A percentile compares a stretch with the other conserved stretches of the same genome.
phyloP scores from a whole-genome alignment of 2,329 filamentous ascomycete species.

The Fusarium poae region DNA sequence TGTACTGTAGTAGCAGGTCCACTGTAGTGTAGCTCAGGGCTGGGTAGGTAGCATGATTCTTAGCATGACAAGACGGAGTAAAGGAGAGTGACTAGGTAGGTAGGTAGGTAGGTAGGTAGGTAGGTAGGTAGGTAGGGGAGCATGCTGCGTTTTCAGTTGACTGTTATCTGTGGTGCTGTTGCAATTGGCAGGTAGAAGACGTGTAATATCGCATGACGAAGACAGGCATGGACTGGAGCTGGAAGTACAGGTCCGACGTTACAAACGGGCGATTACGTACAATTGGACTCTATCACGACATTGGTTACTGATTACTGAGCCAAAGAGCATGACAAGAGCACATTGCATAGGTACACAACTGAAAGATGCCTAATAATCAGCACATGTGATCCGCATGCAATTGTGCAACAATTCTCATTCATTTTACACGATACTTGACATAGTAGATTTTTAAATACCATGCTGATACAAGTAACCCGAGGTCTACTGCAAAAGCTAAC shows the following conservation, averaged over 20 bases:
- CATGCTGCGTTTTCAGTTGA: slow-evolving; percentile 14
- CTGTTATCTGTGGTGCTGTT: slow-evolving; percentile 29
- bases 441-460: slow-evolving; percentile 21
- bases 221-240: slow-evolving; percentile 6
- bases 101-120: no score
- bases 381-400: slow-evolving; percentile 32
- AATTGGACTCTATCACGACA: slow-evolving; percentile 27
- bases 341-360: background rate
- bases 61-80: slow-evolving; percentile 38
- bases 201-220: slow-evolving; percentile 41
- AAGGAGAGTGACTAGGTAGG: slow-evolving; percentile 41
- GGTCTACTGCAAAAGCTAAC: slow-evolving; percentile 6
- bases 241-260: slow-evolving; percentile 33
- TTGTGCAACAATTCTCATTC: slow-evolving; percentile 16
- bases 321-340: slow-evolving; percentile 35
- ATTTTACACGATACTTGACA: slow-evolving; percentile 20
- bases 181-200: slow-evolving; percentile 25
- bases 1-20: slow-evolving; percentile 26
- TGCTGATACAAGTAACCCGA: slow-evolving; percentile 31
- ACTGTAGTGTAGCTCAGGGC: slow-evolving; percentile 37
- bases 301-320: slow-evolving; percentile 33
- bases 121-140: no score
- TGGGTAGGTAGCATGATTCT: slow-evolving; percentile 36
- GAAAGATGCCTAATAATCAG: slow-evolving; percentile 6
- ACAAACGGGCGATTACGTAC: slow-evolving; percentile 46